phyloP scores from a whole-genome alignment of 129 eudicot genomes.

The Centrapalus pauciflorus region DNA sequence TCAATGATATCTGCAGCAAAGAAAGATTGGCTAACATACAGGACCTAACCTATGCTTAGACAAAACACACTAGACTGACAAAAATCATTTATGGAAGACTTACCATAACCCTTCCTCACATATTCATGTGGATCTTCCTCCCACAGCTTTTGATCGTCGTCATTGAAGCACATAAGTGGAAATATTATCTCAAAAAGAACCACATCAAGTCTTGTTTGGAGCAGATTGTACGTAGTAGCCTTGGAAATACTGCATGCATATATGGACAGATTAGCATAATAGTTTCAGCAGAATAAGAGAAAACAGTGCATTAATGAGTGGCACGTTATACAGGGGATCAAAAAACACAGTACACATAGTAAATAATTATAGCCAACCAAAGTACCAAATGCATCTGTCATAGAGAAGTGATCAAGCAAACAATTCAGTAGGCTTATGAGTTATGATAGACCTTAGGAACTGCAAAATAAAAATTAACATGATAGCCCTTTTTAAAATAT shows the following conservation, averaged over 20 bases:
- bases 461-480: background rate
- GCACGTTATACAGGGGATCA: background rate
- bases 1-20: conserved; percentile 79
- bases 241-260: conserved; percentile 61
- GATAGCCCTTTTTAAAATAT: background rate
- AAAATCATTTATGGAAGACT: conserved; percentile 12
- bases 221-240: conserved; percentile 60
- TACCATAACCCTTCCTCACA: conserved; percentile 96
- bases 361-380: background rate
- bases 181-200: conserved; percentile 83
- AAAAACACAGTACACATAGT: background rate
- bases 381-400: too few species aligned
- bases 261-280: background rate
- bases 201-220: conserved; percentile 74
- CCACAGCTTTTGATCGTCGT: conserved; percentile 87
- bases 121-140: conserved; percentile 97
- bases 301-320: background rate
- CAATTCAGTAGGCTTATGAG: background rate
- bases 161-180: conserved; percentile 95
- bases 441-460: background rate
- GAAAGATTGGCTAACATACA: background rate
- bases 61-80: background rate
- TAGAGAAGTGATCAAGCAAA: background rate
- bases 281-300: background rate
- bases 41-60: background rate